Percentiles rank a stretch among this genome's conserved stretches.
phyloP scores from a whole-genome alignment of 257 asterid genomes.

The Sherardia arvensis region DNA sequence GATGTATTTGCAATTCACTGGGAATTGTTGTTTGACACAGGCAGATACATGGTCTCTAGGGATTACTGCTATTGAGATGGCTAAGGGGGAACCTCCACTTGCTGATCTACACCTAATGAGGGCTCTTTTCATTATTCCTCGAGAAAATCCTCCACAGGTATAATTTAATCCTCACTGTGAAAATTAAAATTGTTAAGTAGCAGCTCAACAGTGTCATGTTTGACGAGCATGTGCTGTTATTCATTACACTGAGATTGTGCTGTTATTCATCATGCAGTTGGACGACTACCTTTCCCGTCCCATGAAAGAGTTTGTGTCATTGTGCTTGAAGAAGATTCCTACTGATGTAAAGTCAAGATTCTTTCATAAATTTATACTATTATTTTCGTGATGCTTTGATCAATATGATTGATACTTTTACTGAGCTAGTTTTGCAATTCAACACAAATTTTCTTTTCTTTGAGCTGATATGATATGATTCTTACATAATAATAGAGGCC shows the following conservation, averaged over 20 bases:
- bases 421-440: background rate
- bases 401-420: no score
- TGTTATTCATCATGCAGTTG: constrained; percentile 50
- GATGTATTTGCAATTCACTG: constrained; percentile 2
- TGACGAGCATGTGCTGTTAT: background rate
- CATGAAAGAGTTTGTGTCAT: constrained; percentile 76
- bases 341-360: constrained; percentile 58
- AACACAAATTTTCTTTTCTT: background rate
- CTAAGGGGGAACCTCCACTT: constrained; percentile 99
- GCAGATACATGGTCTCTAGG: constrained; percentile 99
- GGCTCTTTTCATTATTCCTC: constrained; percentile 96
- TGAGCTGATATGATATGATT: constrained; percentile 4
- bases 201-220: background rate
- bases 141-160: constrained; percentile 99
- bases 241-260: constrained; percentile 13
- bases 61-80: constrained; percentile 97
- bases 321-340: constrained; percentile 87
- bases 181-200: constrained; percentile 10
- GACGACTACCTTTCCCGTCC: constrained; percentile 98
- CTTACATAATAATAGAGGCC: constrained; percentile 48
- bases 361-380: constrained; percentile 9
- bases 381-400: constrained; percentile 3
- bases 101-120: constrained; percentile 99
- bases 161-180: constrained; percentile 14
- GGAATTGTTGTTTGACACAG: constrained; percentile 39